Evolutionary conservation across 2,329 filamentous ascomycete genomes (phyloP), one percentile per base, ranked within the genome.

Genomic region (Paecilomyces dactylethromorphus): DNA sequence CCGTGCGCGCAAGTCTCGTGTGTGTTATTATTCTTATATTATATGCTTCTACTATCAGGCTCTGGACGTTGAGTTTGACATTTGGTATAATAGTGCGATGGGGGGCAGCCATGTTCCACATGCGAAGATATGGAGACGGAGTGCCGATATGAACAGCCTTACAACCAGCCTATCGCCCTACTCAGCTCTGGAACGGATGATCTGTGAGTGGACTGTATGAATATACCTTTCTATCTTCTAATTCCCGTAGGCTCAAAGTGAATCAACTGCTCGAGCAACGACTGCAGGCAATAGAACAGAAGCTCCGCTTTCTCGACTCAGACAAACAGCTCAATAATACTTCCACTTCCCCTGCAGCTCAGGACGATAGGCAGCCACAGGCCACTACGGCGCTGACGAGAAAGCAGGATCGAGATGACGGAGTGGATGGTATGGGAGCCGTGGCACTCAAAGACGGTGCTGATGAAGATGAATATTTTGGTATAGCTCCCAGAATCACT

Each of bases 391-490:
- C 32, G 13, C 3, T 51, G 26, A 55, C 33, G 18, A 22, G 54
- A 7, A 29, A 26, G n/a, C 32, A 26, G 8, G 50, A 35, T 18
- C 54, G 55, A 45, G 33, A 59, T 13, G 39, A 59, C 55, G 57
- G 29, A 45, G 59, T 61, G 21, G 59, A 61, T 59, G 59, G 59
- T 4, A 61, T 61, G 59, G 57, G 59, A 12, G 29, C 59, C 7
- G 55, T 61, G 12, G 51, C 59, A 24, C 53, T 61, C 6, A 60
- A 60, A 53, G 59, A 59, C 45, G 56, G 59, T 3, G 58, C 64
- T 22, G 60, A 63, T 22, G 67, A 64, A 21, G 59, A 66, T n/a
- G 68, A 70, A 59, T 70, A 69, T 56, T 63, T 70, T 13, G 68
- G 59, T 61, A 59, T 22, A 31, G 18, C 21, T 53, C 58, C 57